phyloP scores from a whole-genome alignment of 2,329 filamentous ascomycete species.

The Botrytis tulipae region DNA sequence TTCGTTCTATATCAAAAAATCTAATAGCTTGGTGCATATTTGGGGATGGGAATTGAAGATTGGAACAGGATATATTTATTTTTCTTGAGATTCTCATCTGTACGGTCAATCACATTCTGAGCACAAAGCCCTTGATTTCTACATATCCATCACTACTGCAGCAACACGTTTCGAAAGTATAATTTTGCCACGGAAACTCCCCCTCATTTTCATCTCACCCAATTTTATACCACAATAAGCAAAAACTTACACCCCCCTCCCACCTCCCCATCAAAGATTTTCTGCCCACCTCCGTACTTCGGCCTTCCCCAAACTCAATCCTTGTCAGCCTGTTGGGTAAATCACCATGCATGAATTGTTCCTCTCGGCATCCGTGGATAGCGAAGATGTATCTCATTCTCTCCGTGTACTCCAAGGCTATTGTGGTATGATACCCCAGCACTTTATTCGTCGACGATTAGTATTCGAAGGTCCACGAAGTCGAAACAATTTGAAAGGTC shows the following conservation, averaged over 20 bases:
- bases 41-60: not conserved
- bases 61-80: not conserved
- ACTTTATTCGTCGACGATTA: slow-evolving; percentile 51
- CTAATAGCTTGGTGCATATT: not conserved
- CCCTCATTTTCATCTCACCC: not conserved
- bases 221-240: slow-evolving; percentile 1
- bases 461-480: slow-evolving; percentile 51
- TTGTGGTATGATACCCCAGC: slow-evolving; percentile 54
- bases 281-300: slow-evolving; percentile 9
- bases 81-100: not conserved
- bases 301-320: slow-evolving; percentile 11
- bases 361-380: slow-evolving; percentile 52
- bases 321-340: not conserved
- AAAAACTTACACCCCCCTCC: slow-evolving; percentile 2
- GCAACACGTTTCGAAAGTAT: not conserved
- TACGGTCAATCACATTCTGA: not conserved
- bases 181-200: not conserved
- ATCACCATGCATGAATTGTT: slow-evolving; percentile 58
- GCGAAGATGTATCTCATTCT: slow-evolving; percentile 49
- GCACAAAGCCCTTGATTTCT: not conserved
- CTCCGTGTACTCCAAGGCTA: slow-evolving; percentile 56
- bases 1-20: not conserved
- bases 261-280: not conserved
- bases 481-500: slow-evolving; percentile 29
- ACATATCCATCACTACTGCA: not conserved